Evolutionary conservation across 140 eudicot species (phyloP).

Genomic region (Ambrosia hybrid): DNA sequence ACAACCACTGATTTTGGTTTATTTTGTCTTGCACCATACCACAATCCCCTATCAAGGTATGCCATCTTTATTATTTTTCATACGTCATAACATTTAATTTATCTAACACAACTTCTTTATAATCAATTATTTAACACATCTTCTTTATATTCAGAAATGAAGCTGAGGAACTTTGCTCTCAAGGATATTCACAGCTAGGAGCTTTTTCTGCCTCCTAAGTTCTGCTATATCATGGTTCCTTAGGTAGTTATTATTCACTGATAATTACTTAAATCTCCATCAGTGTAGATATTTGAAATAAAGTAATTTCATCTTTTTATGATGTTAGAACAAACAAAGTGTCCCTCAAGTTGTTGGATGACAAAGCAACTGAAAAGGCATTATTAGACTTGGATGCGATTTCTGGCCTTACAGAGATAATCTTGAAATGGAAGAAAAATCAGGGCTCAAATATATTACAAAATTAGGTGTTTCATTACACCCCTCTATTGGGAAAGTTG

Average conservation of each 20-base stretch:
- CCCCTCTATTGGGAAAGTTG: conserved; percentile 41
- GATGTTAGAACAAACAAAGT: conserved; percentile 69
- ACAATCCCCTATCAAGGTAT: conserved; percentile 66
- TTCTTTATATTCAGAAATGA: conserved; percentile 57
- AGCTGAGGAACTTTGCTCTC: conserved; percentile 46
- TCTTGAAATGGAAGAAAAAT: conserved; percentile 53
- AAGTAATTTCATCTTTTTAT: not conserved
- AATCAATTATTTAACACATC: not conserved
- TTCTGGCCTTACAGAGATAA: conserved; percentile 90
- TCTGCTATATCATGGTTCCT: conserved; percentile 80
- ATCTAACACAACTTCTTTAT: too few species aligned
- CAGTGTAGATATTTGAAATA: not conserved
- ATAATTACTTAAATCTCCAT: conserved; percentile 12
- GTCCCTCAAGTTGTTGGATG: conserved; percentile 59
- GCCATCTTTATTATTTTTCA: conserved; percentile 11
- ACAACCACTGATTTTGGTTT: conserved; percentile 63
- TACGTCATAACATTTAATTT: conserved; percentile 1
- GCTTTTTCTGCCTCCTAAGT: conserved; percentile 67
- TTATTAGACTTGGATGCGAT: conserved; percentile 81
- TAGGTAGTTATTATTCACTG: conserved; percentile 46
- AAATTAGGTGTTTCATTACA: conserved; percentile 83
- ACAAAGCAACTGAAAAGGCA: conserved; percentile 45
- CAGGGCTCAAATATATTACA: conserved; percentile 45
- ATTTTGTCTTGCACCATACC: conserved; percentile 64
- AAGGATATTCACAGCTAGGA: conserved; percentile 60